Evolutionary conservation across 2,329 filamentous ascomycete species (phyloP).

Genomic region (Huntiella decipiens): DNA sequence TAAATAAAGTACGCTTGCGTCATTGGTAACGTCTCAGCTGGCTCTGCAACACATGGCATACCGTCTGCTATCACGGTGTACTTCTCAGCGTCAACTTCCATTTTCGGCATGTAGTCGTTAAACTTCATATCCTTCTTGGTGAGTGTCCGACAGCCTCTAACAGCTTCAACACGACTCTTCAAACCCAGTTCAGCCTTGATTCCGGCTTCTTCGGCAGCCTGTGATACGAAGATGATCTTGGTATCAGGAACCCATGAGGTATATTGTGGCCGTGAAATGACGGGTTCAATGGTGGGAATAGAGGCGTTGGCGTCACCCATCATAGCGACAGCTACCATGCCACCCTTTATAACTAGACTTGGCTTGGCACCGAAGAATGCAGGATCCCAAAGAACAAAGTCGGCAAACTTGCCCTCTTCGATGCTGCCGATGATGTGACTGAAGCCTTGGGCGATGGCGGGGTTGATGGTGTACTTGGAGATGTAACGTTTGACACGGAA

Average conservation of each 20-base stretch:
- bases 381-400: constrained; percentile 74
- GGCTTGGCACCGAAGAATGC: constrained; percentile 80
- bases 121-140: constrained; percentile 80
- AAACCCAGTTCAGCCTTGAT: constrained; percentile 53
- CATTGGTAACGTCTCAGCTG: constrained; percentile 51
- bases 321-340: constrained; percentile 62
- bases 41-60: constrained; percentile 51
- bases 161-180: constrained; percentile 60
- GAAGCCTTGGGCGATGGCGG: constrained; percentile 82
- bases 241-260: constrained; percentile 51
- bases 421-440: constrained; percentile 67
- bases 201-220: constrained; percentile 48
- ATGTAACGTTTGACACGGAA: constrained; percentile 83
- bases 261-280: constrained; percentile 75
- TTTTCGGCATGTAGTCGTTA: constrained; percentile 66
- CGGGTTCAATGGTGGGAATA: constrained; percentile 73
- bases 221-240: constrained; percentile 68
- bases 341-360: constrained; percentile 62
- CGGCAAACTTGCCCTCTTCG: constrained; percentile 76
- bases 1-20: constrained; percentile 64
- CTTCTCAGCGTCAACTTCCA: constrained; percentile 80
- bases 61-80: constrained; percentile 81
- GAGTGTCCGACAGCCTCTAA: constrained; percentile 55
- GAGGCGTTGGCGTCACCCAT: constrained; percentile 76
- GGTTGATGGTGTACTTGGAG: constrained; percentile 92